Evolutionary conservation across 2,329 filamentous ascomycete species (phyloP).

Genomic region (Neoscytalidium dimidiatum): DNA sequence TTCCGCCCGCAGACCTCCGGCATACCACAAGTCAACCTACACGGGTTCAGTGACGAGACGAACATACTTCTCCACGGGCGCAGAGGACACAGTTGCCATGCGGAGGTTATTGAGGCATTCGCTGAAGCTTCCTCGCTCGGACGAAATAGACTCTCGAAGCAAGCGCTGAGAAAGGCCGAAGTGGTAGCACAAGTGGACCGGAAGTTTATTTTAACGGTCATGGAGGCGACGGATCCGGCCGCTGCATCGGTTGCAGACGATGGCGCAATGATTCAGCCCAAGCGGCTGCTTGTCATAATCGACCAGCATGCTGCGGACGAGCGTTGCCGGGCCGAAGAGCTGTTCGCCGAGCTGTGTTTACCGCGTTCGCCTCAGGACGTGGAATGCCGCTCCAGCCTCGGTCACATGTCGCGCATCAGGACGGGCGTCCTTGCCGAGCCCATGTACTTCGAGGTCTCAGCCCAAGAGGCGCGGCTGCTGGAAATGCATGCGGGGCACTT

Average conservation of each 20-base stretch:
- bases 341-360: slow-evolving; percentile 62
- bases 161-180: slow-evolving; percentile 59
- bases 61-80: background rate
- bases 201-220: slow-evolving; percentile 80
- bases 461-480: slow-evolving; percentile 63
- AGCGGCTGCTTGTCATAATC: slow-evolving; percentile 66
- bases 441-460: slow-evolving; percentile 65
- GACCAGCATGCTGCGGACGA: slow-evolving; percentile 98
- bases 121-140: slow-evolving; percentile 27
- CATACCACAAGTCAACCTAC: slow-evolving; percentile 42
- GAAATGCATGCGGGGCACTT: slow-evolving; percentile 59
- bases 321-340: slow-evolving; percentile 72
- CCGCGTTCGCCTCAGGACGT: slow-evolving; percentile 6
- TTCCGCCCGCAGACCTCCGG: slow-evolving; percentile 58
- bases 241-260: slow-evolving; percentile 21
- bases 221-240: slow-evolving; percentile 34
- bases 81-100: slow-evolving; percentile 11
- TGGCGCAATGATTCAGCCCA: slow-evolving; percentile 9
- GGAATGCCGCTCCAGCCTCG: slow-evolving; percentile 34
- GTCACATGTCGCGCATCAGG: slow-evolving; percentile 31
- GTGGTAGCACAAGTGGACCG: slow-evolving; percentile 82
- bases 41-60: slow-evolving; percentile 21
- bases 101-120: slow-evolving; percentile 26
- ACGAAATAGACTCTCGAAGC: slow-evolving; percentile 58
- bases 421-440: slow-evolving; percentile 48